Evolutionary conservation across 495 filamentous ascomycete genomes (phyloP), one percentile per base, ranked within the genome.

Genomic region (Chaetomium fimeti): DNA sequence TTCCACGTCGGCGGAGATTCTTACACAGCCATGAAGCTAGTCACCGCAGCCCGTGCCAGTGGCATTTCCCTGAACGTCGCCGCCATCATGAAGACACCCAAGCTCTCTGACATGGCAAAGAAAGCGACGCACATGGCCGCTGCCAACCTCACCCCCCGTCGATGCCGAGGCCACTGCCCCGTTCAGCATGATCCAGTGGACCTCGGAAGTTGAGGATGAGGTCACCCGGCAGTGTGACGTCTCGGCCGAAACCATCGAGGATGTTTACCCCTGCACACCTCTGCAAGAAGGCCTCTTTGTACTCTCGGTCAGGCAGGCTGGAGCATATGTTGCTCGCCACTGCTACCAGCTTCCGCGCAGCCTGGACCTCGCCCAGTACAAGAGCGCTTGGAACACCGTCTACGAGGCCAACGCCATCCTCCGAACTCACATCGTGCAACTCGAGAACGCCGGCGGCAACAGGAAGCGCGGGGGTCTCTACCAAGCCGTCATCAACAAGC

Each of bases 271-370:
- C 8, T 90, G 88, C 76, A 89, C 85, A 6, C 82, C 89, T 13
- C 75, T 90, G 1, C 89, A 92, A 72, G 89, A 89, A 66, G 88
- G 86, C 2, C 78, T 91, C 20, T 77, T 90, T 72, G 84, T 85
- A 2, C 71, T 88, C 3, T 88, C 88, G 4, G 75, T 81, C 48
- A 84, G 85, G 67, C 79, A 82, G 1, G 73, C 72, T 5, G 82
- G 83, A 48, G 79, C 83, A 15, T 89, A 89, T 61, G 78, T 88
- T 5, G 85, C 85, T 6, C 83, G 84, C 62, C 48, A 62, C 49
- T 36, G 48, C 32, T 62, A 54, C 24, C n/a, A 42, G 48, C 45
- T 62, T 25, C 60, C 60, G 2, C 65, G 72, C 5, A 76, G 79
- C 3, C 68, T 81, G 20, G 71, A 74, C 43, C 64, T 79, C 48